These are phyloP conservation scores for Heterobasidion parviporum DNA, from an alignment of 1,284 basidiomycete genomes.

Conservation along the genomic window DNA sequence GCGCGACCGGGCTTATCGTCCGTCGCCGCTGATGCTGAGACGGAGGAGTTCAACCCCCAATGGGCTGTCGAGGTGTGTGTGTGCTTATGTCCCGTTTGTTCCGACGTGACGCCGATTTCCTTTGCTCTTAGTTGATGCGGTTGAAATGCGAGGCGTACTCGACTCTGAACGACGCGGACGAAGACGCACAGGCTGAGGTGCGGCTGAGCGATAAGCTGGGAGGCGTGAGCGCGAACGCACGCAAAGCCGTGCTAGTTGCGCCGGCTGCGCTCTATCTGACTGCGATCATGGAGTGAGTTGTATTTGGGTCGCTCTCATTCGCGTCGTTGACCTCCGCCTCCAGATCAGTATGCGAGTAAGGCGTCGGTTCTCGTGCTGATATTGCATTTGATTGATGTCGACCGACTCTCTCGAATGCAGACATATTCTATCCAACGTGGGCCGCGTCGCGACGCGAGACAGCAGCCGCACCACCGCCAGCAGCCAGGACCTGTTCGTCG, in stretches of 20 bases:
- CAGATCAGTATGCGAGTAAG: conserved; percentile 81
- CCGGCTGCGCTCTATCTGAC: conserved; percentile 85
- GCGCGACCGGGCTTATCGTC: conserved; percentile 25
- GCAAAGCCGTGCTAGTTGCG: conserved; percentile 49
- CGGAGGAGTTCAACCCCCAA: conserved; percentile 57
- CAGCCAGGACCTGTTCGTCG: conserved; percentile 74
- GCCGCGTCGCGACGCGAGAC: conserved; percentile 77
- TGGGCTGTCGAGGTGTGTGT: conserved; percentile 69
- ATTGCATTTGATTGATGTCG: neutral
- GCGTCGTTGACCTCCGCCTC: conserved; percentile 3
- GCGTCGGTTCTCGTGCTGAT: conserved; percentile 11
- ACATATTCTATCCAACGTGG: conserved; percentile 76
- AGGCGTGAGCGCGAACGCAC: conserved; percentile 34
- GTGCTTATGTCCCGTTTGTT: conserved; percentile 3
- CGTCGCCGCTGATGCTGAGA: conserved; percentile 21
- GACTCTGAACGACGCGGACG: conserved; percentile 75
- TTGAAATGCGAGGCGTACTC: conserved; percentile 81
- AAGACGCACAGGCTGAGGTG: conserved; percentile 57
- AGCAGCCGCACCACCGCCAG: conserved; percentile 71
- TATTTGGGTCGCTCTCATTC: conserved; percentile 10
- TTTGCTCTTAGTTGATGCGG: conserved; percentile 50
- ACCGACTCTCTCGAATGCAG: conserved; percentile 28
- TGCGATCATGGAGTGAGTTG: conserved; percentile 73
- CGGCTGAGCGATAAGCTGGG: conserved; percentile 53
- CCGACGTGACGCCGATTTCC: neutral